A percentile compares a stretch with the other conserved stretches of the same genome.
phyloP scores from a whole-genome alignment of 306 rosid species.

The Gastrolobium bilobum region DNA sequence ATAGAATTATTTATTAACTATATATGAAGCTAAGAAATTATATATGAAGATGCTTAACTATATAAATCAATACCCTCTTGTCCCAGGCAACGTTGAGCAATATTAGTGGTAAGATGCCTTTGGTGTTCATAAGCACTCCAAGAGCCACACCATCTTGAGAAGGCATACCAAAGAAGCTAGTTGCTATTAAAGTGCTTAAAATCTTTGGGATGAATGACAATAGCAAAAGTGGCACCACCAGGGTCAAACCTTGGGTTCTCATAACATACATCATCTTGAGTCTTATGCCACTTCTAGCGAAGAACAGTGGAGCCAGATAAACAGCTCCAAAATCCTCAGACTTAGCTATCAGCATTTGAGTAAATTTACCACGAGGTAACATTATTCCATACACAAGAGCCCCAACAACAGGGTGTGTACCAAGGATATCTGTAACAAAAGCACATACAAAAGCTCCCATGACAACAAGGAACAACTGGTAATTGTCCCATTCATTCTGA shows the following conservation, averaged over 20 bases:
- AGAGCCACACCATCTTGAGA: conserved; percentile 50
- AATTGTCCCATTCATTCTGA: conserved; percentile 43
- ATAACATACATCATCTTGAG: neutral
- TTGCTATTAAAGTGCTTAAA: conserved; percentile 46
- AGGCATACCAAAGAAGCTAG: conserved; percentile 44
- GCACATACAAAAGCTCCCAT: conserved; percentile 48
- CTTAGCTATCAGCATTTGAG: conserved; percentile 47
- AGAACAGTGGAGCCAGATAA: conserved; percentile 53
- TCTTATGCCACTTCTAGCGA: conserved; percentile 49
- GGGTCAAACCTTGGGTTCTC: neutral
- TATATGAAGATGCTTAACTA: neutral
- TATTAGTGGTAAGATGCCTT: conserved; percentile 54
- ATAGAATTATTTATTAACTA: neutral
- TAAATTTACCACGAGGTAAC: conserved; percentile 57
- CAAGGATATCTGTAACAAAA: conserved; percentile 50
- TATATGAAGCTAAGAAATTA: neutral
- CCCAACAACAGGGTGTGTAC: conserved; percentile 57
- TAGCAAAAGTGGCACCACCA: neutral
- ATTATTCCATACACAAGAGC: conserved; percentile 58
- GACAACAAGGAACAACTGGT: conserved; percentile 41
- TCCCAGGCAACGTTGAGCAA: conserved; percentile 54
- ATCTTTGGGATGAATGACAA: conserved; percentile 49
- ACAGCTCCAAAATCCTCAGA: conserved; percentile 48
- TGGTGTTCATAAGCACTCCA: conserved; percentile 60
- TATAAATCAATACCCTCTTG: conserved; percentile 42